A percentile compares a stretch with the other conserved stretches of the same genome.
Evolutionary conservation across 2,329 filamentous ascomycete genomes (phyloP).

Genomic region (Aspergillus arachidicola): DNA sequence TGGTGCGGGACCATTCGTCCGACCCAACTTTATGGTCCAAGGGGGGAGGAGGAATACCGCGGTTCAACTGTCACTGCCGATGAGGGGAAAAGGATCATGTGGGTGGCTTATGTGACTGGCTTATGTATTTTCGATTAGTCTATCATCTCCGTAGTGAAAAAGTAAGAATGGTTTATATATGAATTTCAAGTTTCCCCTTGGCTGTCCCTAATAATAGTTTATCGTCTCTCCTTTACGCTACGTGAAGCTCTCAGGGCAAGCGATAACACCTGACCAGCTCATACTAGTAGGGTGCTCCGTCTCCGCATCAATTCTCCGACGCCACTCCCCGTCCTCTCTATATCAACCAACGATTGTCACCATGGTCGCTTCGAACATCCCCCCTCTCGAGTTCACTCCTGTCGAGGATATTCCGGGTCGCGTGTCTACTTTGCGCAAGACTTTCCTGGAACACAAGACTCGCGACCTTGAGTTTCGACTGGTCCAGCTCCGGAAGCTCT

Average conservation of each 20-base stretch:
- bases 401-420: conserved; percentile 67
- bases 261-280: conserved; percentile 1
- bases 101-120: not conserved
- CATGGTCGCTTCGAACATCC: conserved; percentile 40
- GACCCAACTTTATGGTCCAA: not conserved
- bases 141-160: not conserved
- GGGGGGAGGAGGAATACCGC: not conserved
- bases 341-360: conserved; percentile 6
- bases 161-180: not conserved
- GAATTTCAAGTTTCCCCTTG: not conserved
- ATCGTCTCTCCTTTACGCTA: not conserved
- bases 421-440: conserved; percentile 63
- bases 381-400: conserved; percentile 61
- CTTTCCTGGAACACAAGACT: conserved; percentile 80
- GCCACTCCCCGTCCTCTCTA: not conserved
- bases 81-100: conserved; percentile 1
- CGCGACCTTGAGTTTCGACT: conserved; percentile 80
- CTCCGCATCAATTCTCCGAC: not conserved
- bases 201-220: not conserved
- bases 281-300: not conserved
- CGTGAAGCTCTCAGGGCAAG: not conserved
- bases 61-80: not conserved
- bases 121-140: not conserved
- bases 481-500: conserved; percentile 86
- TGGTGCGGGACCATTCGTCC: not conserved